phyloP scores from a whole-genome alignment of 192 early-diverging fungal genomes.

The Coemansia sp. region DNA sequence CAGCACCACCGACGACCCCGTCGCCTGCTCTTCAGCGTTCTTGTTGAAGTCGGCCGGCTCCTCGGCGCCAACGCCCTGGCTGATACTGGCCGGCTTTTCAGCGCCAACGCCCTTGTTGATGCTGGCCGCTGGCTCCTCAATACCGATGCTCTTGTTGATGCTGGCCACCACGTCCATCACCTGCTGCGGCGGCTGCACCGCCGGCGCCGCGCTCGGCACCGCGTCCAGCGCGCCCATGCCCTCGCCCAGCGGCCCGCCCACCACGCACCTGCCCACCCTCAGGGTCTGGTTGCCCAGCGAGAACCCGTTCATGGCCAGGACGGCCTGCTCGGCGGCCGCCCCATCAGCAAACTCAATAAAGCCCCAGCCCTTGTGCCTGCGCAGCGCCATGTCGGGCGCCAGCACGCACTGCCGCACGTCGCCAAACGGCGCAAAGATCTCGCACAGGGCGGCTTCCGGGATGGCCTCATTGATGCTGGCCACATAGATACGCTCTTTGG shows the following conservation, averaged over 20 bases:
- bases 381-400: conserved; percentile 56
- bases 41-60: too few relatives aligned
- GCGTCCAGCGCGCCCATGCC: conserved; percentile 75
- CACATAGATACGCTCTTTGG: conserved; percentile 68
- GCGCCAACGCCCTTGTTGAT: too few relatives aligned
- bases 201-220: conserved; percentile 24
- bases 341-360: conserved; percentile 74
- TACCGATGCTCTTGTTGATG: conserved; percentile 28
- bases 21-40: too few relatives aligned
- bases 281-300: conserved; percentile 67
- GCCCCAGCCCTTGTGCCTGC: conserved; percentile 77
- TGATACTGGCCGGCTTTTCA: too few relatives aligned
- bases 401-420: conserved; percentile 63
- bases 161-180: conserved; percentile 31
- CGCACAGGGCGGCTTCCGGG: conserved; percentile 62
- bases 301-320: conserved; percentile 69
- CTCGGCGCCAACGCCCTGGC: too few relatives aligned
- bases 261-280: conserved; percentile 60
- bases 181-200: conserved; percentile 28
- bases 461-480: conserved; percentile 77
- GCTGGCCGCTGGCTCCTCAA: background rate
- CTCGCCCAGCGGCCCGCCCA: conserved; percentile 70
- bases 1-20: conserved; percentile 52
- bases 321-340: conserved; percentile 55
- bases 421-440: conserved; percentile 84